phyloP scores from a whole-genome alignment of 75 land plant genomes.

The Selaginella moellendorffii region DNA sequence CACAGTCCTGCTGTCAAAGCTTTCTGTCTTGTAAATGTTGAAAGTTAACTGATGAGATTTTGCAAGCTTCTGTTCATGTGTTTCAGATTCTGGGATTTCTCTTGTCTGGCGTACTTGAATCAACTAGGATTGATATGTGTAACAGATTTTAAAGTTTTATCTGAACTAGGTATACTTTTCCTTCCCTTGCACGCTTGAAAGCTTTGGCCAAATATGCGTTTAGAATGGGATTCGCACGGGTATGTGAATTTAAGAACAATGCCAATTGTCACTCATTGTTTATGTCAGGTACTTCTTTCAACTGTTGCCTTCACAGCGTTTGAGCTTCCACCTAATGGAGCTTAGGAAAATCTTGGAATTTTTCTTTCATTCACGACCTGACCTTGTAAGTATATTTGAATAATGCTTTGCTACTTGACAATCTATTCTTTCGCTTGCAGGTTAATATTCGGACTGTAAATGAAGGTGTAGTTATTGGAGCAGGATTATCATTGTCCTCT shows the following conservation, averaged over 20 bases:
- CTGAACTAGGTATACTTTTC: constrained; percentile 94
- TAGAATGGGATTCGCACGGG: constrained; percentile 92
- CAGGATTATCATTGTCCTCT: constrained; percentile 88
- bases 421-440: constrained; percentile 12
- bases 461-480: constrained; percentile 96
- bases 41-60: constrained; percentile 6
- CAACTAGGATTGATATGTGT: no score
- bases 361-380: no score
- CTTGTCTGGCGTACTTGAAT: constrained; percentile 80
- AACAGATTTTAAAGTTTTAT: constrained; percentile 69
- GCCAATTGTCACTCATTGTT: neutral
- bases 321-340: no score
- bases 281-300: constrained; percentile 56
- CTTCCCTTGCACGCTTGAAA: constrained; percentile 78
- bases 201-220: constrained; percentile 97
- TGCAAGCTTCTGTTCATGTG: constrained; percentile 1
- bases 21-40: constrained; percentile 66
- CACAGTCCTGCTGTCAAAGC: constrained; percentile 73
- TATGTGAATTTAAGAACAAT: constrained; percentile 5
- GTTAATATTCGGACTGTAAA: constrained; percentile 87
- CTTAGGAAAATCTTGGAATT: no score
- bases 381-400: constrained; percentile 16
- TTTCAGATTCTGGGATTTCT: no score
- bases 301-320: constrained; percentile 96
- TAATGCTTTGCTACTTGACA: neutral